phyloP scores from a whole-genome alignment of 169 alveolate species.

The Theileria parva region DNA sequence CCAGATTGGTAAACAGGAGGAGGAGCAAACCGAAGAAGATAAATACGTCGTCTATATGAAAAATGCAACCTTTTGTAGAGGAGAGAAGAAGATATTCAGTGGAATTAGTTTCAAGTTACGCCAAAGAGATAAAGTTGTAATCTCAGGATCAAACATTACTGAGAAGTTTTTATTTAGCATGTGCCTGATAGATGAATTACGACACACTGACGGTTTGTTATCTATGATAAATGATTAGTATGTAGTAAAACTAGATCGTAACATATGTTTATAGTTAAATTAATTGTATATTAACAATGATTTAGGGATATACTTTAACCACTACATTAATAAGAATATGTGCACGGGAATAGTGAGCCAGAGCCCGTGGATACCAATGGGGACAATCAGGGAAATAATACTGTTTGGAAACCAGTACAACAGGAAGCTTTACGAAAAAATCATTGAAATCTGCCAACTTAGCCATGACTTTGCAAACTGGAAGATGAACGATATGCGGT shows the following conservation, averaged over 20 bases:
- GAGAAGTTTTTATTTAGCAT: conserved; percentile 35
- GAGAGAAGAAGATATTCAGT: neutral
- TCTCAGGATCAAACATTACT: conserved; percentile 53
- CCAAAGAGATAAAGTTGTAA: conserved; percentile 21
- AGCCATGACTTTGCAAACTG: conserved; percentile 71
- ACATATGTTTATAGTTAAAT: neutral
- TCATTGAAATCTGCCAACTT: conserved; percentile 67
- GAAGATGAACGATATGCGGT: conserved; percentile 73
- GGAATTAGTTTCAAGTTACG: conserved; percentile 24
- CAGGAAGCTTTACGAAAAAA: conserved; percentile 47
- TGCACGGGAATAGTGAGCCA: conserved; percentile 71
- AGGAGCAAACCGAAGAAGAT: conserved; percentile 17
- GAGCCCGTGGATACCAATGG: conserved; percentile 79
- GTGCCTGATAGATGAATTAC: conserved; percentile 42
- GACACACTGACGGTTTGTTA: conserved; percentile 25
- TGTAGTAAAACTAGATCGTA: neutral
- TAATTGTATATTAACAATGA: neutral
- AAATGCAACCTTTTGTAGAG: conserved; percentile 43
- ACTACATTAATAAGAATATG: conserved; percentile 61
- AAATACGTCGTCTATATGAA: conserved; percentile 39
- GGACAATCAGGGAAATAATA: conserved; percentile 78
- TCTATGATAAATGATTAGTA: neutral
- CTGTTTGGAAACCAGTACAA: conserved; percentile 72
- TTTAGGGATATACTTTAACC: conserved; percentile 21
- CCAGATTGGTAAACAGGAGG: neutral